Percentiles rank a stretch among this genome's conserved stretches.
Evolutionary conservation across 805 yeast species (phyloP).

Genomic region (Hyphopichia homilentoma): DNA sequence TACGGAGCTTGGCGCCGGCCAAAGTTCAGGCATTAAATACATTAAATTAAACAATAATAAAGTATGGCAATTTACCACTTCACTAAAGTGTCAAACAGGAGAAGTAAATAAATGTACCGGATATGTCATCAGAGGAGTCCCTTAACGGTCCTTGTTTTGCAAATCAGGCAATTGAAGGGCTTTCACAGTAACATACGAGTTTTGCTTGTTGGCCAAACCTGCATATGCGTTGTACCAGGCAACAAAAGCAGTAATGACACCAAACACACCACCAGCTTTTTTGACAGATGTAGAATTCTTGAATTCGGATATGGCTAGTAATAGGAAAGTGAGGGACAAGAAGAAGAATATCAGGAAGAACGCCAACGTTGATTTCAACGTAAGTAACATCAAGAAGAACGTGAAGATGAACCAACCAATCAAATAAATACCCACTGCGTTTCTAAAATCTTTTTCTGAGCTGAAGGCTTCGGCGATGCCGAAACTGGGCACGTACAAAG

Average conservation of each 20-base stretch:
- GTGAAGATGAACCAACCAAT: slow-evolving; percentile 44
- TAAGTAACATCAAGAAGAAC: slow-evolving; percentile 37
- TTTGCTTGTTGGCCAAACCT: slow-evolving; percentile 54
- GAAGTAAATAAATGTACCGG: too few species aligned
- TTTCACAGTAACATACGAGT: slow-evolving; percentile 52
- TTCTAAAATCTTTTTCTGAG: slow-evolving; percentile 18
- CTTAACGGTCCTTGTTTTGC: slow-evolving; percentile 3
- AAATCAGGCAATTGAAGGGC: slow-evolving; percentile 50
- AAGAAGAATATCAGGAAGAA: slow-evolving; percentile 40
- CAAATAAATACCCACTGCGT: slow-evolving; percentile 37
- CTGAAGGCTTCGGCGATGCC: slow-evolving; percentile 32
- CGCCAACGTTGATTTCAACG: slow-evolving; percentile 41
- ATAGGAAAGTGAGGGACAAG: slow-evolving; percentile 37
- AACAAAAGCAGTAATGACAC: slow-evolving; percentile 36
- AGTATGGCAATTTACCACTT: too few species aligned
- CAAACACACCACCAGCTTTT: slow-evolving; percentile 42
- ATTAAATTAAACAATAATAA: too few species aligned
- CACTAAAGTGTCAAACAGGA: too few species aligned
- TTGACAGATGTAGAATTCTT: slow-evolving; percentile 23
- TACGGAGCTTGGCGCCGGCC: too few species aligned
- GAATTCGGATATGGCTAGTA: slow-evolving; percentile 38
- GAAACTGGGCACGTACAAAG: slow-evolving; percentile 41
- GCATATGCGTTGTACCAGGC: slow-evolving; percentile 48
- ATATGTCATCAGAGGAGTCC: too few species aligned
- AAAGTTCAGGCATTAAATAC: too few species aligned